phyloP scores from a whole-genome alignment of 495 filamentous ascomycete genomes.

The Terfezia claveryi region DNA sequence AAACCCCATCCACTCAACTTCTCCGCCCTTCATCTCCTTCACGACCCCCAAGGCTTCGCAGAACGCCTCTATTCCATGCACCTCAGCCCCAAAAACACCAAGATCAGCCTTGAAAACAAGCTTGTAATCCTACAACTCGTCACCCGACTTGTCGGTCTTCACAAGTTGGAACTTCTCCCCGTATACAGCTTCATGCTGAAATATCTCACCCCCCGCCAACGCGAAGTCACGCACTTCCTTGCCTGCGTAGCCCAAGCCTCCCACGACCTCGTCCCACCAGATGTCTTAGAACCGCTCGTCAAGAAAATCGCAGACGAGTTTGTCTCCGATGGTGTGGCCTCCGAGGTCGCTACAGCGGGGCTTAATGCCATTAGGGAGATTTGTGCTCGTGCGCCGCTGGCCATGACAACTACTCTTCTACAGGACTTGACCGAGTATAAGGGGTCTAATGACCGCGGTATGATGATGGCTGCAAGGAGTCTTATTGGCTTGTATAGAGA shows the following conservation, averaged over 20 bases:
- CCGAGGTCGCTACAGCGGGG: conserved; percentile 78
- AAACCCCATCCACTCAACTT: conserved; percentile 80
- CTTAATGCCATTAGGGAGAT: conserved; percentile 90
- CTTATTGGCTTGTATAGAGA: conserved; percentile 78
- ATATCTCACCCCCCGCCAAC: conserved; percentile 69
- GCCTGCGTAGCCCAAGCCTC: conserved; percentile 80
- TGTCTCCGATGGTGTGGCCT: conserved; percentile 78
- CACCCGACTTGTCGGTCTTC: conserved; percentile 73
- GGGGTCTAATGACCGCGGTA: conserved; percentile 92
- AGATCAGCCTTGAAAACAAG: conserved; percentile 76
- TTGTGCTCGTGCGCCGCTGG: conserved; percentile 72
- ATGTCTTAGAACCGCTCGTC: conserved; percentile 74
- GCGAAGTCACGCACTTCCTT: conserved; percentile 81
- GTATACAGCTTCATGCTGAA: conserved; percentile 78
- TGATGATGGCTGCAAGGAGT: conserved; percentile 89
- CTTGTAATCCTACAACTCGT: conserved; percentile 71
- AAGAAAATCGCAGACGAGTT: conserved; percentile 97
- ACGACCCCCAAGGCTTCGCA: conserved; percentile 89
- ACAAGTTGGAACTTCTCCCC: conserved; percentile 67
- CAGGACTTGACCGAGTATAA: conserved; percentile 92
- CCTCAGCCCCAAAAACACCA: conserved; percentile 64
- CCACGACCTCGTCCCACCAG: conserved; percentile 78
- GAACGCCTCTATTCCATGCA: conserved; percentile 81
- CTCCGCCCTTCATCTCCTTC: conserved; percentile 85
- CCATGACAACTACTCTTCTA: conserved; percentile 86